Base-by-base conservation (phyloP, 306 rosid genomes). In the Rosa chinensis region DNA sequence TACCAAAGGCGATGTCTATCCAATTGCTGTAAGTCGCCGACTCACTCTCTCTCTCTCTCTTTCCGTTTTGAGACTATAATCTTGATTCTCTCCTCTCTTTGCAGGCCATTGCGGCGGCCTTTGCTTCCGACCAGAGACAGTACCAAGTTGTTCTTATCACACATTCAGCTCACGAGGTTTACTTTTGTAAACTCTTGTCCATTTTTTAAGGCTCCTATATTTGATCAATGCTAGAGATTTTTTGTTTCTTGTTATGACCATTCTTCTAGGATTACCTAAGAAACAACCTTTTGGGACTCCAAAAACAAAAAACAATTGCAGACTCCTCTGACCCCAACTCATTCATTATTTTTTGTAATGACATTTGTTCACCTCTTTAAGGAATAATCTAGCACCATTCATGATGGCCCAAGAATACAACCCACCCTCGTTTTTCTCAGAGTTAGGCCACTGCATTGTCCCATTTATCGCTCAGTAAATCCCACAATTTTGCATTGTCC, bases 101-200 rank as follows among this genome's bases (percentile, higher is more conserved):
- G 62, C 88, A 93, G 97, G 97, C 97, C 73, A 82, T 93, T 78
- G 92, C 97, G 17, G 87, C 89, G 55, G 92, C 94, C 66, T 91
- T 89, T 81, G 94, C 92, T 78, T 68, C 68, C 85, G 92, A 91
- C 75, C 91, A 85, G 83, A 87, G 59, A 66, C 90, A 88, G 52
- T 93, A 89, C 61, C 62, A 77, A 35, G 97, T 89, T 52, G 58
- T 83, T 82, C 83, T 93, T 42, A 80, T 89, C 59, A 91, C 91
- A 68, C 97, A 91, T 78, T 88, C 87, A 0, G 90, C 94, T 5
- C 94, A 89, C 49, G 77, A 87, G 97, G 97, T 89, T 82, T 76
- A 83, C 66, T 40, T 78, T 28, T 5, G 2, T 32, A 53, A 53
- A 5, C 58, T 52, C 50, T 11, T 47, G 50, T 47, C 50, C 50